These are phyloP conservation scores for Ceratobasidium sp. DNA, from an alignment of 1,284 basidiomycete species.

Conservation along the genomic window DNA sequence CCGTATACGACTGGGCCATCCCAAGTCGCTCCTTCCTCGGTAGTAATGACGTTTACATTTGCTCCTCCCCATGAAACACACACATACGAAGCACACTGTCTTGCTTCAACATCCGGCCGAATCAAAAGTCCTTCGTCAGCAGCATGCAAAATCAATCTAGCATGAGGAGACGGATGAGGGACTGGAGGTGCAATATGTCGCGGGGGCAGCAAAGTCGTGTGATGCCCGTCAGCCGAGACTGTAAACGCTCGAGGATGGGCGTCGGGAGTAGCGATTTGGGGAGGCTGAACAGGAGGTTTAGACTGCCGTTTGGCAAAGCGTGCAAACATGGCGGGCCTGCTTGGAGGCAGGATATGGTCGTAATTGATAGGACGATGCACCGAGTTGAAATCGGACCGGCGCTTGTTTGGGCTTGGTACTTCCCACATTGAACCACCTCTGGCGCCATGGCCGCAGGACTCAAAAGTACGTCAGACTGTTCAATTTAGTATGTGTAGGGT, in stretches of 20 bases:
- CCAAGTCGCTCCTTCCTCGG: conserved; percentile 53
- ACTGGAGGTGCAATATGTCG: conserved; percentile 68
- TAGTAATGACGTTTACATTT: conserved; percentile 53
- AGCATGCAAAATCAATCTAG: conserved; percentile 65
- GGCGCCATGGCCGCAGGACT: conserved; percentile 43
- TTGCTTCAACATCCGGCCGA: conserved; percentile 57
- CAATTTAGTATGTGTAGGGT: background rate
- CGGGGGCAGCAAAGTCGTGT: conserved; percentile 56
- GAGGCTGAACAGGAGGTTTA: background rate
- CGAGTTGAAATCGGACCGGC: conserved; percentile 6
- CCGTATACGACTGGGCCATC: conserved; percentile 69
- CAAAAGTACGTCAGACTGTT: conserved; percentile 42
- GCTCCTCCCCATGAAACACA: conserved; percentile 69
- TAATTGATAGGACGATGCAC: background rate
- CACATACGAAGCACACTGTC: conserved; percentile 55
- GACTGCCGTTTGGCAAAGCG: conserved; percentile 31
- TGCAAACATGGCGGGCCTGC: conserved; percentile 1
- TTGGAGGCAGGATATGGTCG: background rate
- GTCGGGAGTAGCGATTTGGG: background rate
- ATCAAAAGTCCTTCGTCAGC: conserved; percentile 68
- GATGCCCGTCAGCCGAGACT: conserved; percentile 18
- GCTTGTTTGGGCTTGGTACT: conserved; percentile 16
- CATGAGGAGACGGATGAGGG: conserved; percentile 74
- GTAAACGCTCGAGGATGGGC: conserved; percentile 23
- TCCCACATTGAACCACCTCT: conserved; percentile 37